These are phyloP conservation scores for Przewalskia tangutica DNA, from an alignment of 257 asterid species.

Conservation along the genomic window DNA sequence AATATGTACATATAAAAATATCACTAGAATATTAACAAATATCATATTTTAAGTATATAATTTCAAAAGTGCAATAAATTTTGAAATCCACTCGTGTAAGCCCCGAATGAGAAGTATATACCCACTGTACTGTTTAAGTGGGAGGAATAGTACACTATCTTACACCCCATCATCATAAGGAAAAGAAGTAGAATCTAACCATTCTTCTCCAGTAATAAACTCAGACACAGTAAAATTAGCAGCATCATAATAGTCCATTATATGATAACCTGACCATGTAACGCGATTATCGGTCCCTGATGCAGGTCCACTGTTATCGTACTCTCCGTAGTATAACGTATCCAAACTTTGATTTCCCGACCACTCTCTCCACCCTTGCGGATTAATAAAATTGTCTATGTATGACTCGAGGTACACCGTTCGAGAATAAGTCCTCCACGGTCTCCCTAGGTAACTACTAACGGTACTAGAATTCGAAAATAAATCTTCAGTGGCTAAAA, in stretches of 20 bases:
- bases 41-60: background rate
- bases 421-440: slow-evolving; percentile 63
- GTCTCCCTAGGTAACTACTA: slow-evolving; percentile 70
- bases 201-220: slow-evolving; percentile 60
- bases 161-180: slow-evolving; percentile 70
- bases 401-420: slow-evolving; percentile 59
- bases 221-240: slow-evolving; percentile 48
- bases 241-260: slow-evolving; percentile 63
- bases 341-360: slow-evolving; percentile 41
- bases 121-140: background rate
- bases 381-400: slow-evolving; percentile 41
- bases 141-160: slow-evolving; percentile 1
- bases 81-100: no score
- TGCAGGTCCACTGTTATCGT: slow-evolving; percentile 58
- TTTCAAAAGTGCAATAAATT: background rate
- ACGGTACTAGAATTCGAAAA: slow-evolving; percentile 21
- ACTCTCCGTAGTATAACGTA: slow-evolving; percentile 79
- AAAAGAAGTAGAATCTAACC: slow-evolving; percentile 77
- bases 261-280: slow-evolving; percentile 52
- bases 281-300: slow-evolving; percentile 48
- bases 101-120: background rate
- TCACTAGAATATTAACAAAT: background rate
- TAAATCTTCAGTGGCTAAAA: slow-evolving; percentile 51
- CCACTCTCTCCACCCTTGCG: slow-evolving; percentile 69
- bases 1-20: background rate